These are phyloP conservation scores for Rhodotorula toruloides DNA, from an alignment of 768 basidiomycete species.

Conservation along the genomic window DNA sequence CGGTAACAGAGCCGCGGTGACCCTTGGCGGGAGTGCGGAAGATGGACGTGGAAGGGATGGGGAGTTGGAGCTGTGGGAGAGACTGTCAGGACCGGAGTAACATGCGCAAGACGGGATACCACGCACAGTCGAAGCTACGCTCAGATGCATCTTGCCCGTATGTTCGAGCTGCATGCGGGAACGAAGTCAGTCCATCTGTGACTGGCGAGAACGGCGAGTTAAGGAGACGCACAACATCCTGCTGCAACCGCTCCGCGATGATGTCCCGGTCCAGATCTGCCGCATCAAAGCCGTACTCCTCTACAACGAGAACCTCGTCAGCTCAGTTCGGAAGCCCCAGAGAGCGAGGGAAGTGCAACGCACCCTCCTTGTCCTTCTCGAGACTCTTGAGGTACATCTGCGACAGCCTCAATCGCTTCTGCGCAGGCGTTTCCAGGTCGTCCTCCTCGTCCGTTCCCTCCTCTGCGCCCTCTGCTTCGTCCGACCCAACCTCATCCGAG, in stretches of 20 bases:
- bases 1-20: conserved; percentile 74
- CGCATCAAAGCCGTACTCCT: conserved; percentile 80
- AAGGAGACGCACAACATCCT: conserved; percentile 63
- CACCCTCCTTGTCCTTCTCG: conserved; percentile 65
- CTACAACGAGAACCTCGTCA: conserved; percentile 51
- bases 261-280: conserved; percentile 91
- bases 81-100: conserved; percentile 6
- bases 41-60: conserved; percentile 51
- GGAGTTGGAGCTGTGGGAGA: conserved; percentile 16
- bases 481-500: conserved; percentile 40
- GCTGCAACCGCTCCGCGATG: conserved; percentile 79
- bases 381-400: conserved; percentile 83
- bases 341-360: conserved; percentile 1
- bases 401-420: conserved; percentile 84
- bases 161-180: conserved; percentile 71
- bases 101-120: background rate
- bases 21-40: conserved; percentile 54
- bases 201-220: background rate
- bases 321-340: background rate
- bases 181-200: too few relatives aligned
- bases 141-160: conserved; percentile 77
- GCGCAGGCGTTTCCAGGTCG: conserved; percentile 80
- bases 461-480: conserved; percentile 45
- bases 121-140: conserved; percentile 57
- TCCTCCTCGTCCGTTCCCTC: conserved; percentile 64